A percentile compares a stretch with the other conserved stretches of the same genome.
Evolutionary conservation across 805 yeast species (phyloP).

Genomic region (Vanderwaltozyma yarrowii): DNA sequence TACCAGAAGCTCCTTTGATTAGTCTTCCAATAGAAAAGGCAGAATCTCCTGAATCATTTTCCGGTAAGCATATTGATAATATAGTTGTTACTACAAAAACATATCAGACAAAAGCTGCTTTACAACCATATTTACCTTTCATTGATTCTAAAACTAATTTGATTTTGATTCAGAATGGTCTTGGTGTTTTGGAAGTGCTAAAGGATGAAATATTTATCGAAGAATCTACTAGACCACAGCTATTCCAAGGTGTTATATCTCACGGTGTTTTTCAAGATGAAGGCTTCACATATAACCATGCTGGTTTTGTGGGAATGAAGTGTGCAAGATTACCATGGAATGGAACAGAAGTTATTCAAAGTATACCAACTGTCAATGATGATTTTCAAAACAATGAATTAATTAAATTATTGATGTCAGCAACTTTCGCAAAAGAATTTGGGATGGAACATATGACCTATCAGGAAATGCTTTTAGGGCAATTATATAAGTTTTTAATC

Average conservation of each 20-base stretch:
- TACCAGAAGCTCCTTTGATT: slow-evolving; percentile 8
- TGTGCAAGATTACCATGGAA: slow-evolving; percentile 46
- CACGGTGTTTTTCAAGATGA: slow-evolving; percentile 65
- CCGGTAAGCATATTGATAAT: slow-evolving; percentile 34
- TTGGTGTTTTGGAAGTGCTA: slow-evolving; percentile 64
- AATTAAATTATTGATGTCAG: slow-evolving; percentile 20
- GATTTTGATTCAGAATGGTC: slow-evolving; percentile 77
- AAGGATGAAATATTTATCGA: slow-evolving; percentile 46
- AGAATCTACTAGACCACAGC: slow-evolving; percentile 38
- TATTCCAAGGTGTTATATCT: slow-evolving; percentile 68
- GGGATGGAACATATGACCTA: slow-evolving; percentile 30
- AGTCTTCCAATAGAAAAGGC: slow-evolving; percentile 3
- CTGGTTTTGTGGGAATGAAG: slow-evolving; percentile 58
- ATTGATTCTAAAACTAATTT: slow-evolving; percentile 48
- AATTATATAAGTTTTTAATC: slow-evolving; percentile 64
- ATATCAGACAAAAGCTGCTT: slow-evolving; percentile 56
- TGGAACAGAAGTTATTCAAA: slow-evolving; percentile 15
- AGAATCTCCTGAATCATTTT: slow-evolving; percentile 4
- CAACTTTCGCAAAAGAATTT: slow-evolving; percentile 19
- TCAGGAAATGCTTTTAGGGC: slow-evolving; percentile 45
- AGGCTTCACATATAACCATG: slow-evolving; percentile 41
- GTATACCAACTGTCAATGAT: slow-evolving; percentile 3
- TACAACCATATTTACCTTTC: slow-evolving; percentile 41
- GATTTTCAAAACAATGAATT: slow-evolving; percentile 19
- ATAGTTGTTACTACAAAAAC: slow-evolving; percentile 75